Base-by-base conservation (phyloP, 176 grass and related monocot species). In the Lolium perenne region DNA sequence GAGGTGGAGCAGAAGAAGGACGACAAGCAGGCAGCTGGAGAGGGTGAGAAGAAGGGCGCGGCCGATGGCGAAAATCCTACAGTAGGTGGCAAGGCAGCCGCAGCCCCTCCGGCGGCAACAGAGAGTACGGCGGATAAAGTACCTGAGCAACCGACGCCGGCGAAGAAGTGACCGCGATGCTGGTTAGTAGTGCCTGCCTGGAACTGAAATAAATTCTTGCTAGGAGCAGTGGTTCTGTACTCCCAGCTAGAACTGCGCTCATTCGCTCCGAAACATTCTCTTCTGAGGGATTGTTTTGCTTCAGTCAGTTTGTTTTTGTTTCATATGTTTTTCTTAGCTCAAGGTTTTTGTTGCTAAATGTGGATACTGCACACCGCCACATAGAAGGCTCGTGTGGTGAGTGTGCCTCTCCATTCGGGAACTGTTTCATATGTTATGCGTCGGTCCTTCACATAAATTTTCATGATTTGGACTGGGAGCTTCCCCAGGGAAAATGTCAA, bases 81-180 rank as follows among this genome's bases (percentile, higher is more conserved):
- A 11, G 15, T 40, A 25, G 23, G 49, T 8, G 26, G 41, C 67
- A 65, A 62, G 72, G 67, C 13, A 5, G 26, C 55, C 15, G 20
- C 15, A 8, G 63, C 84, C 77, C 62, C 58, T 1, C 9, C 77
- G 1, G 61, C 0, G 38, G 18, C 66, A 63, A 38, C 59, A 7
- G 58, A 53, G 21, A 41, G 0, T 16, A n/a, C 66, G 6, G 22
- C 43, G 11, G 55, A 53, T 0, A 82, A 86, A 53, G 21, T 22
- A 11, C 3, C 71, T 4, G 32, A 78, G 46, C 61, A 54, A 48
- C 8, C 54, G 8, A n/a, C 18, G 68, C n/a, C n/a, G 58, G 54
- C 15, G 1, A 82, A 82, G 72, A 90, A 90, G 53, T 90, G 79
- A 82, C 48, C 11, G 23, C 8, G 64, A 70, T 55, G 63, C 22